phyloP scores from a whole-genome alignment of 1,284 basidiomycete genomes.

The Rhodotorula sp. region DNA sequence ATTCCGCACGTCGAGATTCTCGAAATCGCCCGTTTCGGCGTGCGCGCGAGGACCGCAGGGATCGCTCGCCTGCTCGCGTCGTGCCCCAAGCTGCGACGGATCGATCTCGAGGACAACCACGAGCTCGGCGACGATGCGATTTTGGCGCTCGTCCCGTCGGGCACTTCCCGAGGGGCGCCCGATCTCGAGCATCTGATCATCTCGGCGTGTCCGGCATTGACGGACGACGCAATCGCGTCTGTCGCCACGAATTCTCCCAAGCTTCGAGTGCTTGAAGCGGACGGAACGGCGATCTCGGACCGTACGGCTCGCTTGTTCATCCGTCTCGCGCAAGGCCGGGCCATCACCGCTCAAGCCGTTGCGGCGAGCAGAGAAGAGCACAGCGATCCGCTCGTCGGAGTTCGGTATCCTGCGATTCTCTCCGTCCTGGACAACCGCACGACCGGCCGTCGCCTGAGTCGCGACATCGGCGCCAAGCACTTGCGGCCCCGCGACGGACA shows the following conservation, averaged over 20 bases:
- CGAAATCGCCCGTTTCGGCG: constrained; percentile 74
- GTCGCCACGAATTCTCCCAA: constrained; percentile 65
- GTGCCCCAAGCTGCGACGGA: constrained; percentile 65
- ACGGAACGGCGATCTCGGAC: constrained; percentile 71
- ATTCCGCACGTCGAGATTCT: constrained; percentile 62
- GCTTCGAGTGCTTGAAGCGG: constrained; percentile 69
- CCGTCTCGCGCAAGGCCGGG: neutral
- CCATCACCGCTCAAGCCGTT: neutral
- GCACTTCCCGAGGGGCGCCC: constrained; percentile 56
- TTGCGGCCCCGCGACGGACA: constrained; percentile 22
- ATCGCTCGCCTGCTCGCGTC: constrained; percentile 69
- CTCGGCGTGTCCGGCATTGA: constrained; percentile 65
- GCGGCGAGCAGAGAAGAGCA: neutral
- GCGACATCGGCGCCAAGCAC: neutral
- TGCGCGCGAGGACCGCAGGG: constrained; percentile 66
- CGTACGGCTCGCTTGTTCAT: constrained; percentile 55
- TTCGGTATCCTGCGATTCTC: constrained; percentile 5
- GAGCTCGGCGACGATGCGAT: constrained; percentile 74
- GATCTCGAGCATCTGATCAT: constrained; percentile 60
- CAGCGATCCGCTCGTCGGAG: neutral
- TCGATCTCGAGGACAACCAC: constrained; percentile 81
- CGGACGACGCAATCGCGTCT: constrained; percentile 62
- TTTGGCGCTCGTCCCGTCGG: constrained; percentile 59
- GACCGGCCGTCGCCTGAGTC: constrained; percentile 9
- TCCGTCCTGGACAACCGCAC: constrained; percentile 30